phyloP scores from a whole-genome alignment of 1,139 yeast species.

The Blastobotrys illinoisensis region DNA sequence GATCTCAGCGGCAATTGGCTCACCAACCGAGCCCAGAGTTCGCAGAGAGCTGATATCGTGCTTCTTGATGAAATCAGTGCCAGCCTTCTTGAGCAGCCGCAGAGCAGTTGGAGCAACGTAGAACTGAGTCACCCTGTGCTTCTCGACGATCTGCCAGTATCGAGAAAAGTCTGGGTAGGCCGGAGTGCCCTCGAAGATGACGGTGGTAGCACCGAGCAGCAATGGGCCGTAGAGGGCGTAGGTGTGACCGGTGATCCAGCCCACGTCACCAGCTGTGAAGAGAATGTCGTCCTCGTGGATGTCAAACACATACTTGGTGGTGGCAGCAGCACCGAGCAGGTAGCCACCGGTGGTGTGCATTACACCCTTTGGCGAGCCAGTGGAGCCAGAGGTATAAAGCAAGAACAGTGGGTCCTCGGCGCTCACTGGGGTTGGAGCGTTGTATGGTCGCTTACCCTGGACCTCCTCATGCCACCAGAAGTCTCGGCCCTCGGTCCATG shows the following conservation, averaged over 20 bases:
- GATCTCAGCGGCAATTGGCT: conserved; percentile 95
- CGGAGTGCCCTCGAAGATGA: conserved; percentile 96
- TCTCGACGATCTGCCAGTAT: conserved; percentile 93
- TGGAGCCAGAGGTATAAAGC: conserved; percentile 93
- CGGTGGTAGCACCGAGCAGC: conserved; percentile 79
- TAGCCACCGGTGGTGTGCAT: conserved; percentile 94
- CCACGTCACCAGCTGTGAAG: conserved; percentile 98
- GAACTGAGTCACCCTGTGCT: conserved; percentile 91
- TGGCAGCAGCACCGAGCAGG: conserved; percentile 88
- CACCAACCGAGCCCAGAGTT: conserved; percentile 97
- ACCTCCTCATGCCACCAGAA: conserved; percentile 90
- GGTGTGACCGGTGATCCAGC: conserved; percentile 99
- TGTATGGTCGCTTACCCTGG: conserved; percentile 73
- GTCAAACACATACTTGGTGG: conserved; percentile 91
- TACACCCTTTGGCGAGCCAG: conserved; percentile 98
- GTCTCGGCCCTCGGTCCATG: conserved; percentile 80
- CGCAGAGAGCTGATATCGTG: conserved; percentile 88
- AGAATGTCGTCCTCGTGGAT: conserved; percentile 81
- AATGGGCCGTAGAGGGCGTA: conserved; percentile 94
- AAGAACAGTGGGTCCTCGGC: conserved; percentile 92
- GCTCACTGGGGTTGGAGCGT: conserved; percentile 82
- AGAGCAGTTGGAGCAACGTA: conserved; percentile 98
- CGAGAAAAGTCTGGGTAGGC: conserved; percentile 96
- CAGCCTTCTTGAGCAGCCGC: conserved; percentile 91
- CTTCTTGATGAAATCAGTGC: conserved; percentile 82